Evolutionary conservation across 192 early-diverging fungal genomes (phyloP).

Genomic region (Backusella psychrophila): DNA sequence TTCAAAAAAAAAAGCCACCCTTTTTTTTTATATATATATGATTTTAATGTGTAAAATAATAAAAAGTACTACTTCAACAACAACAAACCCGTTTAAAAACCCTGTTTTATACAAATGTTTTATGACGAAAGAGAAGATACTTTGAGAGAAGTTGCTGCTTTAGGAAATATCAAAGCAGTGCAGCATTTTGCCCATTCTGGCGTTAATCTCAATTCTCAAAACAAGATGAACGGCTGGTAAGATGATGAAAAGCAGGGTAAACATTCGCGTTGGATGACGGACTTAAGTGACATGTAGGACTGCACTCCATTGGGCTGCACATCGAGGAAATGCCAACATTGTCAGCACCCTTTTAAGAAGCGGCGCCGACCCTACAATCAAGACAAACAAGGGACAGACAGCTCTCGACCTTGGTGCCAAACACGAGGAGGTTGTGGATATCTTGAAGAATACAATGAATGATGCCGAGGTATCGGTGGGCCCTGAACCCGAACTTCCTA

Average conservation of each 20-base stretch:
- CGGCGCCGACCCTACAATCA: slow-evolving; percentile 58
- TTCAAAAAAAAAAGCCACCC: background rate
- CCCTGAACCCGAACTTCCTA: slow-evolving; percentile 31
- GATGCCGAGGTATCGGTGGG: slow-evolving; percentile 24
- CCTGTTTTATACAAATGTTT: slow-evolving; percentile 15
- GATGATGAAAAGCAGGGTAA: background rate
- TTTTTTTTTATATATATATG: background rate
- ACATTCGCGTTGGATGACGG: background rate
- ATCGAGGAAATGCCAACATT: slow-evolving; percentile 59
- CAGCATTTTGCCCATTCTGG: slow-evolving; percentile 60
- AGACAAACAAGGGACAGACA: slow-evolving; percentile 60
- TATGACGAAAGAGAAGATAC: slow-evolving; percentile 36
- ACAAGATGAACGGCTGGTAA: slow-evolving; percentile 73
- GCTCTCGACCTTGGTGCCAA: slow-evolving; percentile 62
- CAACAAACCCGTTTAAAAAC: background rate
- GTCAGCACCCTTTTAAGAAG: slow-evolving; percentile 57
- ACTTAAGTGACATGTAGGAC: slow-evolving; percentile 42
- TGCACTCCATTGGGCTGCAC: slow-evolving; percentile 74
- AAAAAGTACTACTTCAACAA: background rate
- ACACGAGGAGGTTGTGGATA: slow-evolving; percentile 1
- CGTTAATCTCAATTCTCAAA: slow-evolving; percentile 65
- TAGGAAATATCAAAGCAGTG: slow-evolving; percentile 72
- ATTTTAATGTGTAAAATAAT: too few species aligned
- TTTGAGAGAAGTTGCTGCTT: slow-evolving; percentile 43
- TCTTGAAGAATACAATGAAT: slow-evolving; percentile 1